These are phyloP conservation scores for Mortierella claussenii DNA, from an alignment of 192 early-diverging fungal species.

Conservation along the genomic window DNA sequence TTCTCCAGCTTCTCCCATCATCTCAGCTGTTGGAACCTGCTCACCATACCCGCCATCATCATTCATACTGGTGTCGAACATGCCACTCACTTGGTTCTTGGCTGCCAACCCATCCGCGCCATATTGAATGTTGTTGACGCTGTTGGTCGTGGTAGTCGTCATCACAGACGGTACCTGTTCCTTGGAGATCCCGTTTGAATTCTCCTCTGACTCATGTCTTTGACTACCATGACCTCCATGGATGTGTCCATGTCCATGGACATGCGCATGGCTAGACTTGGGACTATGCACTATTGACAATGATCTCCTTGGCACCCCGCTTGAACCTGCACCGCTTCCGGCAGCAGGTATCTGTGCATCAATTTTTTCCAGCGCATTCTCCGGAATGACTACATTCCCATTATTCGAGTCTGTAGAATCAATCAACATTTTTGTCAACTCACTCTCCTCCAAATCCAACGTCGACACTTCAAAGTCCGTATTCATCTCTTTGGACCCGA, in stretches of 20 bases:
- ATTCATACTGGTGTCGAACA: too few relatives aligned
- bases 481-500: conserved; percentile 18
- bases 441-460: conserved; percentile 19
- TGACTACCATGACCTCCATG: too few relatives aligned
- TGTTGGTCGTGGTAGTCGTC: background rate
- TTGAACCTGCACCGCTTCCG: too few relatives aligned
- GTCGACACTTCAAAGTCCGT: conserved; percentile 29
- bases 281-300: conserved; percentile 12
- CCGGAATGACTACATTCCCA: conserved; percentile 2
- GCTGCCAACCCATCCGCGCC: too few relatives aligned
- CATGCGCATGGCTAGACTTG: too few relatives aligned
- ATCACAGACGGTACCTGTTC: background rate
- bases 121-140: background rate
- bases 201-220: too few relatives aligned
- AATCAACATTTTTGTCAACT: conserved; percentile 31
- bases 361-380: background rate
- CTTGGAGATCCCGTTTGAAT: too few relatives aligned
- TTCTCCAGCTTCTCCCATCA: conserved; percentile 1
- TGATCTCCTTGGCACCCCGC: background rate
- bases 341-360: background rate
- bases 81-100: too few relatives aligned
- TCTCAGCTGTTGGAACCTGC: background rate
- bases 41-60: conserved; percentile 11
- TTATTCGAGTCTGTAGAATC: conserved; percentile 17
- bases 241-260: too few relatives aligned